A percentile compares a stretch with the other conserved stretches of the same genome.
phyloP scores from a whole-genome alignment of 169 alveolate species.

The Eimeria falciformis region DNA sequence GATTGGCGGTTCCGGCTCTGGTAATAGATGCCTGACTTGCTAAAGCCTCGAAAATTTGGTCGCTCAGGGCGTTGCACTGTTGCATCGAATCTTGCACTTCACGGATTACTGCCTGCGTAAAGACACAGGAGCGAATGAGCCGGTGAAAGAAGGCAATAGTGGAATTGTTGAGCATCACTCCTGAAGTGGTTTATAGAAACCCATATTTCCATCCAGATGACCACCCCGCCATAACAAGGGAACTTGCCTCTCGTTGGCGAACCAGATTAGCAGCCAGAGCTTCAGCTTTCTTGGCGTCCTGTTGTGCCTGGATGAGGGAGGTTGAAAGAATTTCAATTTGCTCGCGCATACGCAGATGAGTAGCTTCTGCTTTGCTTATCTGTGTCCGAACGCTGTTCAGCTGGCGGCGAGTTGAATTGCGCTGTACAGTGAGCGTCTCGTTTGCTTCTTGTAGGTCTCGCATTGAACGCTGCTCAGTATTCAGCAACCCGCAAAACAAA shows the following conservation, averaged over 20 bases:
- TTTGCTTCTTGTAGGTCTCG: conserved; percentile 36
- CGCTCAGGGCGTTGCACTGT: background rate
- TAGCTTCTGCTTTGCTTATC: background rate
- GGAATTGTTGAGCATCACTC: no score
- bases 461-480: background rate
- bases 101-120: background rate
- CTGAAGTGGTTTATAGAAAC: no score
- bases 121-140: background rate
- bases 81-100: background rate
- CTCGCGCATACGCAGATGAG: background rate
- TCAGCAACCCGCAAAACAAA: background rate
- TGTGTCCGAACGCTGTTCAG: background rate
- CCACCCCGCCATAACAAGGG: background rate
- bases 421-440: background rate
- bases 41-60: conserved; percentile 21
- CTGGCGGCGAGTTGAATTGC: background rate
- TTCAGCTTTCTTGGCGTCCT: conserved; percentile 21
- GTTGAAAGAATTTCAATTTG: background rate
- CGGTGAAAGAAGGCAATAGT: no score
- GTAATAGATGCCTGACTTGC: conserved; percentile 21
- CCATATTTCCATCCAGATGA: no score
- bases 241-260: conserved; percentile 18
- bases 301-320: background rate
- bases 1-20: conserved; percentile 12
- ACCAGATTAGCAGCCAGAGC: background rate